Evolutionary conservation across 176 grass and related monocot genomes (phyloP), one percentile per base, ranked within the genome.

Genomic region (Dendrocalamus sinicus): DNA sequence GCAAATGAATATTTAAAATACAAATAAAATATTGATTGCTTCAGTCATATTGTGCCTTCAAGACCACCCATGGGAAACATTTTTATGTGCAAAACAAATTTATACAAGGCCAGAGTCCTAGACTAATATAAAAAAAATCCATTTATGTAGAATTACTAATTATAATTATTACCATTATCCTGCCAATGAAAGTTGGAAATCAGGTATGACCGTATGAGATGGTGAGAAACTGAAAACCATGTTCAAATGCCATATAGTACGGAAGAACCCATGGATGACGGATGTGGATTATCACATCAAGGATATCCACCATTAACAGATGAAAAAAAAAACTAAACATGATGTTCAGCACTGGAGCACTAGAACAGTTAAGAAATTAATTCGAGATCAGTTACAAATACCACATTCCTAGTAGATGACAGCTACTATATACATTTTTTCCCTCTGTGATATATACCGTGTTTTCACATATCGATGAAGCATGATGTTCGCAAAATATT

Each of bases 91-190:
- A 32, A 30, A 30, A 51, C 16, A 66, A 79, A 80, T 17, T 66
- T 80, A 40, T 23, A 76, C 51, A 35, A 79, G 77, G 40, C 39
- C 55, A 82, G 67, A 81, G 14, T 14, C 76, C 58, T 47, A 46
- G 24, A 46, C 5, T 26, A 57, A 54, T 41, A 12, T 53, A 0
- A 0, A 41, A 70, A 24, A 44, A 14, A 70, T 53, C 14, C 13
- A 17, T 54, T n/a, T 15, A 54, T 69, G 3, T 41, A 54, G 5
- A 70, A n/a, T 53, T 55, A 69, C 63, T 68, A 40, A n/a, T 22
- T 53, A 70, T 70, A 81, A 70, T 17, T 76, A n/a, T 59, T 58
- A 57, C 40, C 37, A 71, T 5, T 82, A 44, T 44, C 80, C 9
- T 59, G 9, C n/a, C 52, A 72, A 82, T n/a, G n/a, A n/a, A n/a